These are phyloP conservation scores for Kwoniella shandongensis DNA, from an alignment of 768 basidiomycete genomes.

Conservation along the genomic window DNA sequence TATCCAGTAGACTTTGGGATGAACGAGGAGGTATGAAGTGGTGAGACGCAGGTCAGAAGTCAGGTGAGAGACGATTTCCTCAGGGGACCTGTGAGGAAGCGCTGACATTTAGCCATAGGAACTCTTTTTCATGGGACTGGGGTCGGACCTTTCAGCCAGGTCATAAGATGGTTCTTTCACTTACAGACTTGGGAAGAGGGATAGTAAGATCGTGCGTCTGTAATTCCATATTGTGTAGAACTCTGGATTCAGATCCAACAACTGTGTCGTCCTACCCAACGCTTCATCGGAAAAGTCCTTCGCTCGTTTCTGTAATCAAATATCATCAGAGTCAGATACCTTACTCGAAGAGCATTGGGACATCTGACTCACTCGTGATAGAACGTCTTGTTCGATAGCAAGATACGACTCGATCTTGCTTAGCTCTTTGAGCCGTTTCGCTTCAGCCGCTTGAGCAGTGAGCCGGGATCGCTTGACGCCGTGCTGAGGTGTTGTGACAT, in stretches of 20 bases:
- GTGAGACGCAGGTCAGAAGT: slow-evolving; percentile 76
- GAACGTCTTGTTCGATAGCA: slow-evolving; percentile 63
- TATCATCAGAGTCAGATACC: neutral
- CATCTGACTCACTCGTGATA: slow-evolving; percentile 62
- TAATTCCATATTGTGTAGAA: slow-evolving; percentile 98
- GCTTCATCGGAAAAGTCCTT: slow-evolving; percentile 72
- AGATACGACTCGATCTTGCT: slow-evolving; percentile 76
- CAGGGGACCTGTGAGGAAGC: slow-evolving; percentile 44
- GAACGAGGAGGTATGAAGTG: slow-evolving; percentile 70
- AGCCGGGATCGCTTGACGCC: slow-evolving; percentile 53
- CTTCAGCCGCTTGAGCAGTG: slow-evolving; percentile 57
- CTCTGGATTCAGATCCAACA: slow-evolving; percentile 86
- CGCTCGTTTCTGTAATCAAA: slow-evolving; percentile 62
- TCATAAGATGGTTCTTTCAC: slow-evolving; percentile 17
- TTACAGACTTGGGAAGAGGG: slow-evolving; percentile 69
- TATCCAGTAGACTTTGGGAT: slow-evolving; percentile 97
- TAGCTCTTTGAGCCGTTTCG: slow-evolving; percentile 68
- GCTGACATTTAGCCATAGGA: too few species aligned
- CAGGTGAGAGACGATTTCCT: slow-evolving; percentile 66
- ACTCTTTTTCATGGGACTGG: too few species aligned
- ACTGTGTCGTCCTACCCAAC: slow-evolving; percentile 69
- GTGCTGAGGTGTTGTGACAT: too few species aligned
- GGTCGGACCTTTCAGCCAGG: too few species aligned
- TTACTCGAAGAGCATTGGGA: neutral
- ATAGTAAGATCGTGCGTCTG: slow-evolving; percentile 73